Base-by-base conservation (phyloP, 2,329 filamentous ascomycete species). In the Scleromitrula shiraiana region DNA sequence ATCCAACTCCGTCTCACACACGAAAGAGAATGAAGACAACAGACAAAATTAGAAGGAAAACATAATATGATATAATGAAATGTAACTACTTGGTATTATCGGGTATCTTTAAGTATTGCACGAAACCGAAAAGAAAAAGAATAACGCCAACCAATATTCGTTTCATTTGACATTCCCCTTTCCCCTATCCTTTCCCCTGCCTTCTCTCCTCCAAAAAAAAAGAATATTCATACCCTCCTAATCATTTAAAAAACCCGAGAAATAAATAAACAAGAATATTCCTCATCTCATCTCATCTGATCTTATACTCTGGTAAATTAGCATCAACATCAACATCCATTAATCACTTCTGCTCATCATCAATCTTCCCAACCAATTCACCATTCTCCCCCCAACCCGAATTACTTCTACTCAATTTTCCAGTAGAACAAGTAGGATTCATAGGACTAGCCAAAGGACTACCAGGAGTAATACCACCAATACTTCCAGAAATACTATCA, bases 401-500 rank as follows among this genome's bases (percentile, higher is more conserved):
- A 43, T 62, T 62, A 15, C 41, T 59, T 14, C 61, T 56, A 46
- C 59, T 64, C n/a, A 62, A 45, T 27, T 51, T 54, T 20, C 60
- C 60, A 3, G 39, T 46, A 3, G 55, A 41, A 19, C 32, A 44
- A 10, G 35, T 45, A n/a, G 36, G 62, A 55, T 75, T 74, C 46
- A 70, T 63, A 32, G 76, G 74, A 44, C 78, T 84, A 2, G 76
- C 76, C 30, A 89, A 66, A 12, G 83, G 80, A 56, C 80, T 84
- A 24, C 74, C 67, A 14, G 68, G 70, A 14, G 61, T 62, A 23
- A 65, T 64, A 7, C 75, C 77, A 6, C 75, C 78, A 54, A 89
- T 82, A 64, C 85, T 91, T 22, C 86, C 85, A 52, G 74, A 84
- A 46, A 91, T 79, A 66, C 89, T 95, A 63, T 95, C 88, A 41